Evolutionary conservation across 2,329 filamentous ascomycete genomes (phyloP).

Genomic region (Byssochlamys sp.): DNA sequence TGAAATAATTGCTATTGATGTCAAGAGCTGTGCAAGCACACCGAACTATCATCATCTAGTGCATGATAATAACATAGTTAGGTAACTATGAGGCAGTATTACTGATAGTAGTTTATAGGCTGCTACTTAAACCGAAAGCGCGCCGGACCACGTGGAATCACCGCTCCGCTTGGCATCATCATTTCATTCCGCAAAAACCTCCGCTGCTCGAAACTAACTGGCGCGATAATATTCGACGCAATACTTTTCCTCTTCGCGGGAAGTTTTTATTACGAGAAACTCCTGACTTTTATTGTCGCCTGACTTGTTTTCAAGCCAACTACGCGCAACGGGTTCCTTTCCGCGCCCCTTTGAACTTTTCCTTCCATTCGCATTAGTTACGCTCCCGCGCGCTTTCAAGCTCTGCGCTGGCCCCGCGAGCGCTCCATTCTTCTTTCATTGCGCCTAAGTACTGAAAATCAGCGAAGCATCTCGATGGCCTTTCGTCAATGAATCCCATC

Average conservation of each 20-base stretch:
- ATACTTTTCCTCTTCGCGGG: not conserved
- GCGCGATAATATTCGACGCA: not conserved
- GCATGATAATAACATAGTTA: too few species aligned
- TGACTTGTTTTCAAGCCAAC: not conserved
- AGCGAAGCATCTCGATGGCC: not conserved
- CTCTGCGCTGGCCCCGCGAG: not conserved
- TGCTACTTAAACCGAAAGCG: not conserved
- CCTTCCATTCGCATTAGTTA: not conserved
- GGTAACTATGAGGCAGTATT: too few species aligned
- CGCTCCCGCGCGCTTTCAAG: not conserved
- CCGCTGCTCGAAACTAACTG: not conserved
- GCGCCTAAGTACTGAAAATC: slow-evolving; percentile 1
- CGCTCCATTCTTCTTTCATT: not conserved
- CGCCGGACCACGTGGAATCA: not conserved
- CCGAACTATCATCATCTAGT: not conserved
- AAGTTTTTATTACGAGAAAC: not conserved
- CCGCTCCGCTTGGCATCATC: not conserved
- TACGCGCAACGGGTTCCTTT: not conserved
- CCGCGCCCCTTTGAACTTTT: not conserved
- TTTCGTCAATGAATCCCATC: not conserved
- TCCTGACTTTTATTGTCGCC: not conserved
- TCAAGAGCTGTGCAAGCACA: not conserved
- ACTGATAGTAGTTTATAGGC: too few species aligned
- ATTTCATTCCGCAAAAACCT: not conserved
- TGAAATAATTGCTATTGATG: not conserved